Evolutionary conservation across 164 flowering plant genomes (phyloP).

Genomic region (Vitis rotundifolia): DNA sequence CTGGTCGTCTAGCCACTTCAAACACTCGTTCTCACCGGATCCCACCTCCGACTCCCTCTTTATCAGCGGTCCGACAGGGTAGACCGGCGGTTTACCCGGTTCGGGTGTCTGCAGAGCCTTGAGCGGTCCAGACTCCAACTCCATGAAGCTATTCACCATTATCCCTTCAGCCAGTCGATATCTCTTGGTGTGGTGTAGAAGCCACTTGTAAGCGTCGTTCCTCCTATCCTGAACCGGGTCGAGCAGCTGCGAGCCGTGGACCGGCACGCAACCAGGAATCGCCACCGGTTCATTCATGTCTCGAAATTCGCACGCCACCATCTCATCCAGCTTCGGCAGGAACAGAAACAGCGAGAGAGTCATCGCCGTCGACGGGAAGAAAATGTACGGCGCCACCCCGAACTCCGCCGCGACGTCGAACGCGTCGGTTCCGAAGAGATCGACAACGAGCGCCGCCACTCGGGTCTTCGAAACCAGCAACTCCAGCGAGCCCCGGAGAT

Average conservation of each 20-base stretch:
- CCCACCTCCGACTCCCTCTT: constrained; percentile 21
- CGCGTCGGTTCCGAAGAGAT: constrained; percentile 54
- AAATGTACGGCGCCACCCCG: constrained; percentile 34
- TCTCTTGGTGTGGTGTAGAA: constrained; percentile 32
- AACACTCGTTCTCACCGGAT: constrained; percentile 20
- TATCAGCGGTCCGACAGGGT: constrained; percentile 64
- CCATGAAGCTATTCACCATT: constrained; percentile 47
- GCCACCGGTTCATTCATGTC: constrained; percentile 41
- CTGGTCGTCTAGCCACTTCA: constrained; percentile 62
- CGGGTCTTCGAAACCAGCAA: not conserved
- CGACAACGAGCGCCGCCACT: constrained; percentile 41
- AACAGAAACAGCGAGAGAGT: constrained; percentile 33
- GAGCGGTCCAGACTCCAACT: constrained; percentile 45
- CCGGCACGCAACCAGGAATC: constrained; percentile 58
- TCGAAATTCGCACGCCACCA: constrained; percentile 35
- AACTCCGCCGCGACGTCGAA: constrained; percentile 49
- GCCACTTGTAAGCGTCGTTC: constrained; percentile 41
- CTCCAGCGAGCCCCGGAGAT: constrained; percentile 22
- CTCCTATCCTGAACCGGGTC: constrained; percentile 57
- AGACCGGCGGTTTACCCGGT: constrained; percentile 43
- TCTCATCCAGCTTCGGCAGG: constrained; percentile 44
- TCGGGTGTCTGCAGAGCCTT: constrained; percentile 18
- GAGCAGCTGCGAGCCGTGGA: constrained; percentile 42
- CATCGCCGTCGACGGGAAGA: constrained; percentile 51
- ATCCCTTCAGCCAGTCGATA: constrained; percentile 50